phyloP scores from a whole-genome alignment of 192 early-diverging fungal species.

The Oehlia diaphana region DNA sequence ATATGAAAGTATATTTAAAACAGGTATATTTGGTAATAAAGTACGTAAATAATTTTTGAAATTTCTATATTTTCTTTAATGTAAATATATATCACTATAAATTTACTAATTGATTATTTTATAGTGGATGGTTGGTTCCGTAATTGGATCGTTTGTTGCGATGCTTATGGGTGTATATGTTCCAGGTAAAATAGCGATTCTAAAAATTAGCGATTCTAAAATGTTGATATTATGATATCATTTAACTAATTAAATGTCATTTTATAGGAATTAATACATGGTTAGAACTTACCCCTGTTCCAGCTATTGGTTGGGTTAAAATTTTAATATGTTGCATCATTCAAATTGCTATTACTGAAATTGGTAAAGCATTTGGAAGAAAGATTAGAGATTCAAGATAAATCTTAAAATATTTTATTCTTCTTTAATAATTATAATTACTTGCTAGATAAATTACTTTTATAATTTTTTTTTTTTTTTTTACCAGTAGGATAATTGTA shows the following conservation, averaged over 20 bases:
- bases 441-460: no score
- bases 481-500: no score
- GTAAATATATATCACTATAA: background rate
- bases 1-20: conserved; percentile 70
- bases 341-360: conserved; percentile 59
- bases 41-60: background rate
- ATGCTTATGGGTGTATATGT: conserved; percentile 82
- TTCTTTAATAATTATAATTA: no score
- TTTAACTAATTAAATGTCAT: background rate
- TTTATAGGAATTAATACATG: conserved; percentile 37
- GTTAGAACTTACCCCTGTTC: conserved; percentile 58
- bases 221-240: background rate
- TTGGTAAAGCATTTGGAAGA: conserved; percentile 58
- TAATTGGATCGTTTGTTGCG: conserved; percentile 57
- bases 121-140: conserved; percentile 75
- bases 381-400: conserved; percentile 8
- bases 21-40: conserved; percentile 69
- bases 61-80: no score
- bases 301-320: conserved; percentile 64
- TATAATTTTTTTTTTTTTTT: no score
- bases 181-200: conserved; percentile 50
- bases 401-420: no score
- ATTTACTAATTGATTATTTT: background rate
- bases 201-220: background rate
- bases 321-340: conserved; percentile 57